Evolutionary conservation across 495 filamentous ascomycete species (phyloP).

Genomic region (Amorphotheca resinae): DNA sequence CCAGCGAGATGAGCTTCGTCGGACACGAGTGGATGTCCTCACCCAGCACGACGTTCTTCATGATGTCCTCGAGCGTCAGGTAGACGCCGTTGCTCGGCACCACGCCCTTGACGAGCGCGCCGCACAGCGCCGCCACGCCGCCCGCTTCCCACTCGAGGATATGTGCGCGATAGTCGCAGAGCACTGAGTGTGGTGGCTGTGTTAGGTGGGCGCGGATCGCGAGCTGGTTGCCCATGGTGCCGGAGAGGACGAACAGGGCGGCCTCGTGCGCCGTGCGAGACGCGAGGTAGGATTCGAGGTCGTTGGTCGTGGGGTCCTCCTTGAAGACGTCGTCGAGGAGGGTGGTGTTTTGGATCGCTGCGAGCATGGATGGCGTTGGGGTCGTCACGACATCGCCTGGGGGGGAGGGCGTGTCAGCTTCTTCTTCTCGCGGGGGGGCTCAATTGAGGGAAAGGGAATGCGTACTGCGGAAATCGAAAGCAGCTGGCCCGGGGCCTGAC

Average conservation of each 20-base stretch:
- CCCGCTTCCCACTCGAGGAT: slow-evolving; percentile 63
- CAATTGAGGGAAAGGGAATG: neutral
- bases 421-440: neutral
- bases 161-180: slow-evolving; percentile 56
- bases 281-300: slow-evolving; percentile 59
- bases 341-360: slow-evolving; percentile 42
- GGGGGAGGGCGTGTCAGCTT: neutral
- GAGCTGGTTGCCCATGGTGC: slow-evolving; percentile 86
- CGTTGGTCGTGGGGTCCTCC: slow-evolving; percentile 67
- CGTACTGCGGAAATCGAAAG: slow-evolving; percentile 44
- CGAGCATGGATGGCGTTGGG: slow-evolving; percentile 71
- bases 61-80: slow-evolving; percentile 65
- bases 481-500: slow-evolving; percentile 47
- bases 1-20: slow-evolving; percentile 67
- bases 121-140: slow-evolving; percentile 46
- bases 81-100: slow-evolving; percentile 53
- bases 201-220: slow-evolving; percentile 52
- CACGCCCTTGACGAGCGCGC: slow-evolving; percentile 46
- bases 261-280: slow-evolving; percentile 58
- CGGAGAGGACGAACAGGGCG: slow-evolving; percentile 67
- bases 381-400: slow-evolving; percentile 73
- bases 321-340: slow-evolving; percentile 74
- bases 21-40: slow-evolving; percentile 53
- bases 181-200: slow-evolving; percentile 57
- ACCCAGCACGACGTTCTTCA: slow-evolving; percentile 37